These are phyloP conservation scores for Raddia guianensis DNA, from an alignment of 176 grass and related monocot genomes.

Conservation along the genomic window DNA sequence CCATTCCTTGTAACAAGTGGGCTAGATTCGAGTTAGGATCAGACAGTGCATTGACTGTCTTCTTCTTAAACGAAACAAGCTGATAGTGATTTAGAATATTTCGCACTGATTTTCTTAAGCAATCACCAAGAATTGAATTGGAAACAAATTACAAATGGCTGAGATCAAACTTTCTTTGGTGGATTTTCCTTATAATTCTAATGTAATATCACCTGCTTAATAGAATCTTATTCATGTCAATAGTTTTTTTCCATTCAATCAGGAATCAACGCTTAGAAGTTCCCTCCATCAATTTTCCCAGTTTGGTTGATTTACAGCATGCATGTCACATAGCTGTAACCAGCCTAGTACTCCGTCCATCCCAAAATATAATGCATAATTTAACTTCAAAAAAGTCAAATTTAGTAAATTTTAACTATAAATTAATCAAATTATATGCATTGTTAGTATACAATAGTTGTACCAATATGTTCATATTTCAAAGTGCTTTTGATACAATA, in stretches of 20 bases:
- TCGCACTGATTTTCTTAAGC: background rate
- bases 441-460: too few species aligned
- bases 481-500: too few species aligned
- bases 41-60: background rate
- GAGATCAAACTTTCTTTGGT: background rate
- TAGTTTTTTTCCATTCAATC: background rate
- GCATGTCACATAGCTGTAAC: background rate
- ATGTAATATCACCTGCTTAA: background rate
- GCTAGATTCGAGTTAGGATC: background rate
- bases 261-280: background rate
- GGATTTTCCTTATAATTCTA: slow-evolving; percentile 29
- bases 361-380: too few species aligned
- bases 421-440: too few species aligned
- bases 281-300: background rate
- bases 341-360: too few species aligned
- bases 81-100: background rate
- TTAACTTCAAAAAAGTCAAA: too few species aligned
- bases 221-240: slow-evolving; percentile 12
- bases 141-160: background rate
- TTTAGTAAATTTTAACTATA: too few species aligned
- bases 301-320: background rate
- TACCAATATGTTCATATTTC: too few species aligned
- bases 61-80: background rate
- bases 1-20: background rate
- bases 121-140: slow-evolving; percentile 11